Evolutionary conservation across 2,329 filamentous ascomycete species (phyloP), one percentile per base, ranked within the genome.

Genomic region (Ophiocordyceps robertsii): DNA sequence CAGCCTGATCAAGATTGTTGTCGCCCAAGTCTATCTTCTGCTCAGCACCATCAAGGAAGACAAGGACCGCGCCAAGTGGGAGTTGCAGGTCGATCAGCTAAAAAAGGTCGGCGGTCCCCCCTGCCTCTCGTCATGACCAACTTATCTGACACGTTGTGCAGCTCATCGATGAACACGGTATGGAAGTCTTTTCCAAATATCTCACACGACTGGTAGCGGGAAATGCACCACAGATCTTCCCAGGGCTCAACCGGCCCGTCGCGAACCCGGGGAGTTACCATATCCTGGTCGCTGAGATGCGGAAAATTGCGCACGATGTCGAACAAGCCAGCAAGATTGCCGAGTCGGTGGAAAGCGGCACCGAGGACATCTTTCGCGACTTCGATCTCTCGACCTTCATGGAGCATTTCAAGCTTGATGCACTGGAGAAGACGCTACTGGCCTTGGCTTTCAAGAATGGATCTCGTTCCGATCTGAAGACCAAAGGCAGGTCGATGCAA

Each of bases 121-220:
- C 17, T 17, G 16, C n/a, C 3, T 36, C 5, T 17, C 14, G 3
- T 10, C n/a, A 14, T 10, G 33, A 14, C n/a, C 3, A 5, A 3
- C 33, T 16, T 10, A 21, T 11, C 16, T 40, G 17, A 24, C 27
- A 19, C 30, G n/a, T 2, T n/a, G 13, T 38, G 44, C 50, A 95
- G 85, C 80, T 96, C 62, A 83, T 96, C 68, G 82, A 95, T 77
- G 89, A 90, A 57, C 82, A 94, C 88, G 89, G 89, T 60, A 98
- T 98, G 90, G 93, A 98, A 73, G 88, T 95, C 60, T 95, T 89
- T 63, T 81, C 86, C 47, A 93, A 89, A 70, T 95, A 92, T 65
- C 94, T 98, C 66, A 82, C 87, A 64, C 86, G 90, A 65, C 73
- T 96, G 60, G 78, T 98, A 58, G 84, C 83, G 64, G 82, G 82